Conservation (phyloP, 2,329 filamentous ascomycete genomes). For the Scedosporium minutisporum region DNA sequence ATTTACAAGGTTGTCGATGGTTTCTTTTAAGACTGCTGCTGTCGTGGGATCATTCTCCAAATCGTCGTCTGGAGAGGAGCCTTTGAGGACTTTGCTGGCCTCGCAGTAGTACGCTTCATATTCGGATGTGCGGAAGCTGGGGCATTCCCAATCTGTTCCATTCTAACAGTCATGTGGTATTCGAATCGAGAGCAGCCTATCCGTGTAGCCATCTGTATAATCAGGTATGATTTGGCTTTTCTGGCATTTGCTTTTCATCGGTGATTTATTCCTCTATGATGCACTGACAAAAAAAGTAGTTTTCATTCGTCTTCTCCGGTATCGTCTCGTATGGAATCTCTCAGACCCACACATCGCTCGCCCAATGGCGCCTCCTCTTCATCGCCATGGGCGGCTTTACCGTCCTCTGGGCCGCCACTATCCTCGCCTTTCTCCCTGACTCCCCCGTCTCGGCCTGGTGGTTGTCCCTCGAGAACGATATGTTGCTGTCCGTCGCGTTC, state of each 20-base stretch:
- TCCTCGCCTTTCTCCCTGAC: slow-evolving; percentile 41
- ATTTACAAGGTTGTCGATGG: too few species aligned
- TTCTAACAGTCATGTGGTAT: slow-evolving; percentile 44
- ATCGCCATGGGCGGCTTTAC: slow-evolving; percentile 42
- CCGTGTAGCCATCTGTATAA: not conserved
- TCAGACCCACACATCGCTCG: slow-evolving; percentile 35
- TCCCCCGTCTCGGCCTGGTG: slow-evolving; percentile 11
- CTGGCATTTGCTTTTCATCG: too few species aligned
- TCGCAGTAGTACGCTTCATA: slow-evolving; percentile 41
- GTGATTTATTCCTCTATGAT: too few species aligned
- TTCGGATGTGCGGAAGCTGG: slow-evolving; percentile 44
- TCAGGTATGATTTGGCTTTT: too few species aligned
- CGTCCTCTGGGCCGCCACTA: slow-evolving; percentile 38
- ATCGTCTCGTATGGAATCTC: slow-evolving; percentile 47
- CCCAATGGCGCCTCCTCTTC: slow-evolving; percentile 49
- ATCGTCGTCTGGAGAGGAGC: too few species aligned
- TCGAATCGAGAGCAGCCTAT: slow-evolving; percentile 16
- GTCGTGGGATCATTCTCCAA: too few species aligned
- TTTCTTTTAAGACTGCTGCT: too few species aligned
- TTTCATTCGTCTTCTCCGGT: slow-evolving; percentile 32
- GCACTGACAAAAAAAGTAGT: not conserved
- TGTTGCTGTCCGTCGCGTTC: slow-evolving; percentile 51
- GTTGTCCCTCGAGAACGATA: slow-evolving; percentile 13
- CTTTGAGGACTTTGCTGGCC: slow-evolving; percentile 25
- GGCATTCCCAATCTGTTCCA: slow-evolving; percentile 43